Evolutionary conservation across 2,329 filamentous ascomycete species (phyloP), one percentile per base, ranked within the genome.

Genomic region (Phyllosticta ampelicida): DNA sequence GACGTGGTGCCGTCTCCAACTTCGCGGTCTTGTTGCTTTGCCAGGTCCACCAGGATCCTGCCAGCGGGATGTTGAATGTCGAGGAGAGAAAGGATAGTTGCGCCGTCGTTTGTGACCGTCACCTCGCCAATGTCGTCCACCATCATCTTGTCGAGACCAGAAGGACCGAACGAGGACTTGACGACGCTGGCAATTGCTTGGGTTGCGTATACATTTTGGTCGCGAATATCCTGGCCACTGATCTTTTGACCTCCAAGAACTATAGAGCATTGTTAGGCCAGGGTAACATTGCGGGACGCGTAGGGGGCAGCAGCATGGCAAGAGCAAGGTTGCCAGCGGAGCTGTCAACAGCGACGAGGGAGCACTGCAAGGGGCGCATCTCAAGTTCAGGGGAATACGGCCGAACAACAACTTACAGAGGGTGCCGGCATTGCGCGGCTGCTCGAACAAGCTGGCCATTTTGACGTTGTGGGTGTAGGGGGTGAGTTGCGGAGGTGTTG

Each of bases 121-220:
- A 99, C 94, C 78, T 99, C 94, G 70, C 94, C 94, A 73, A 99
- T 97, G 73, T 99, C 94, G 77, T 99, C 94, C 67, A 99, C 94
- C 94, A 99, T 97, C 94, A 99, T 99, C 83, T 99, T 99, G 74
- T 99, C 94, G 65, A 99, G 82, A 53, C 94, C 94, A 62, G 90
- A 96, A 55, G 94, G 94, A 58, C 94, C 94, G 71, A 99, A 99
- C 16, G 94, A 99, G 75, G 89, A 96, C 80, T 96, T 97, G 74
- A 99, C 90, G 61, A 99, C 91, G 84, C 97, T 99, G 68, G 94
- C 87, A 70, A 99, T 97, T 60, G 92, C 90, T 74, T 96, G 90
- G 51, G 94, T 97, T 65, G 94, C 94, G 65, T 90, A 84, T 53
- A 97, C 94, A 80, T 96, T 97, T 77, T 97, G 91, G 73, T 99